Conservation (phyloP, 306 rosid species). For the Cajanus cajan region DNA sequence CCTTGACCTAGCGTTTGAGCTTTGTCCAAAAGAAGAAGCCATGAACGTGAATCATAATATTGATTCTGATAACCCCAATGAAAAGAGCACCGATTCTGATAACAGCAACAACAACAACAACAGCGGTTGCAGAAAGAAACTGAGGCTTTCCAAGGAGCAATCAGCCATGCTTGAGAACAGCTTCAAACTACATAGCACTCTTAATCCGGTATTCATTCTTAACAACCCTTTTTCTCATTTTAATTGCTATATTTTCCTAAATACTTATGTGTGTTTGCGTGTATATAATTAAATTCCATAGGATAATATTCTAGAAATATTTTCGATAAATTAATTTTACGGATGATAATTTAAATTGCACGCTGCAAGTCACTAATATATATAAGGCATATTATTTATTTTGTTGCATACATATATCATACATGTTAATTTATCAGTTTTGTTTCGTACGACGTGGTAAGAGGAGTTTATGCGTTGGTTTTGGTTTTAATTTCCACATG, state of each 20-base stretch:
- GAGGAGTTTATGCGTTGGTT: background rate
- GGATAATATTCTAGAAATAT: background rate
- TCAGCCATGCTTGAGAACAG: conserved; percentile 61
- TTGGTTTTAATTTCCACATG: conserved; percentile 11
- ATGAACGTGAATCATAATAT: background rate
- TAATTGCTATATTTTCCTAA: background rate
- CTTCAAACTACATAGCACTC: conserved; percentile 68
- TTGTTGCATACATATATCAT: background rate
- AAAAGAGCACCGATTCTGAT: conserved; percentile 33
- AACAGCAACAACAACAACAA: conserved; percentile 9
- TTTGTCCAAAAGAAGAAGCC: conserved; percentile 42
- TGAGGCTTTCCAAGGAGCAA: conserved; percentile 75
- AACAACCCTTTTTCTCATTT: background rate
- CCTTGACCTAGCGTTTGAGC: conserved; percentile 41
- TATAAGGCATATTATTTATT: background rate
- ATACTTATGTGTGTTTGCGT: background rate
- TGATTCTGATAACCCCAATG: background rate
- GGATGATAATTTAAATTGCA: background rate
- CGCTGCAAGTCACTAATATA: background rate
- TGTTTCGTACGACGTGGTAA: background rate
- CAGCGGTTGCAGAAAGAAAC: conserved; percentile 54
- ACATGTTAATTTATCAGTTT: background rate
- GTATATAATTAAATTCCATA: background rate
- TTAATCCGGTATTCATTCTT: conserved; percentile 48
- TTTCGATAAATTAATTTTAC: background rate